Percentiles rank a stretch among this genome's conserved stretches.
These are phyloP conservation scores for Cercospora citrullina DNA, from an alignment of 2,329 filamentous ascomycete species.

Conservation along the genomic window DNA sequence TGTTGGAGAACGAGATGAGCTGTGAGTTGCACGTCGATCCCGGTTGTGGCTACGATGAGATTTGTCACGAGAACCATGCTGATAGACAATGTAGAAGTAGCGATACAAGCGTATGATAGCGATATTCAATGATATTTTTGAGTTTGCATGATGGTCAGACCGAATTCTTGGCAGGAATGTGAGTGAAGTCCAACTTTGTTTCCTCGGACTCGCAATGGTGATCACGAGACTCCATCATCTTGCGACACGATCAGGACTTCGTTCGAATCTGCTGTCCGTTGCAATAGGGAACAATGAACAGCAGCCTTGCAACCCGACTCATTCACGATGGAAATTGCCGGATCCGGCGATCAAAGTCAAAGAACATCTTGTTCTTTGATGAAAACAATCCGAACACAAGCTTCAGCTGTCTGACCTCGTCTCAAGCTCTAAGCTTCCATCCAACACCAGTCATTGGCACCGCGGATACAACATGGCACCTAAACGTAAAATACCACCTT, in stretches of 20 bases:
- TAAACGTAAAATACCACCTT: not conserved
- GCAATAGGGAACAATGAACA: not conserved
- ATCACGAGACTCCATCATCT: not conserved
- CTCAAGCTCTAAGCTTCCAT: not conserved
- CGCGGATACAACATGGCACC: not conserved
- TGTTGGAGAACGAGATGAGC: constrained; percentile 20
- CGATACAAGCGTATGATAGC: not conserved
- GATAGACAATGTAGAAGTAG: constrained; percentile 3
- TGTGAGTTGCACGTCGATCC: constrained; percentile 23
- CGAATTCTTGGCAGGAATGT: constrained; percentile 2
- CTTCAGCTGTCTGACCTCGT: not conserved
- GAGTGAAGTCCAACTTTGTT: not conserved
- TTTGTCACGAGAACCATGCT: not conserved
- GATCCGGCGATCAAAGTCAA: not conserved
- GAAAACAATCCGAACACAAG: not conserved
- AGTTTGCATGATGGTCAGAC: not conserved
- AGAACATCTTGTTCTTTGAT: not conserved
- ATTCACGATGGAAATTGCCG: not conserved
- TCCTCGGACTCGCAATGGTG: not conserved
- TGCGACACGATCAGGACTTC: not conserved
- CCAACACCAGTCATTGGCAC: not conserved
- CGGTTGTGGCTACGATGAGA: not conserved
- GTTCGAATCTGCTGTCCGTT: not conserved
- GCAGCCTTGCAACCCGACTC: not conserved
- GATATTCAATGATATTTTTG: not conserved